Evolutionary conservation across 1,284 basidiomycete species (phyloP).

Genomic region (Microbotryum lychnidis-dioicae): DNA sequence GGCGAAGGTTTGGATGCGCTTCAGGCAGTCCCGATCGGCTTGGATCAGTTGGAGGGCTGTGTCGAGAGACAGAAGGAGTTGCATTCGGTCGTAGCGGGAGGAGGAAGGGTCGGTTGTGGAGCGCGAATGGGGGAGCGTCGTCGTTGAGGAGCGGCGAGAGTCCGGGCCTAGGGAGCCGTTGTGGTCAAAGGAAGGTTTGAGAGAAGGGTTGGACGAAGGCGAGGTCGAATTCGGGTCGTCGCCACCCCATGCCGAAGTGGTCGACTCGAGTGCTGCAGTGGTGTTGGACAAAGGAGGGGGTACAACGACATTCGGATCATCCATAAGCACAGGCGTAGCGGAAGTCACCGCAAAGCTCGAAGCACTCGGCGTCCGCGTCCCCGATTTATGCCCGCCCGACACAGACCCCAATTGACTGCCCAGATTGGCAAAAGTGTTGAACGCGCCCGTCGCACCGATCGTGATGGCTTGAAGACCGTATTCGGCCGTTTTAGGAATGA

Average conservation of each 20-base stretch:
- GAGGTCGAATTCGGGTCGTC: not conserved
- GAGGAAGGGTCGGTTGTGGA: not conserved
- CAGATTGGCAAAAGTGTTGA: conserved; percentile 50
- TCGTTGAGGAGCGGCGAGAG: no score
- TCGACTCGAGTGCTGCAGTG: conserved; percentile 8
- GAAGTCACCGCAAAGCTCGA: not conserved
- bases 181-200: no score
- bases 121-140: not conserved
- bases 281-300: not conserved
- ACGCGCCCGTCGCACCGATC: conserved; percentile 59
- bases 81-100: conserved; percentile 45
- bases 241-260: conserved; percentile 16
- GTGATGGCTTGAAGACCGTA: conserved; percentile 62
- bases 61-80: conserved; percentile 83
- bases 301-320: not conserved
- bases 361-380: conserved; percentile 1
- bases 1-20: conserved; percentile 81
- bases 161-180: no score
- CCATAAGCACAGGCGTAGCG: not conserved
- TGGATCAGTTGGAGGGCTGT: conserved; percentile 87
- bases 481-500: conserved; percentile 78
- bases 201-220: no score
- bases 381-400: not conserved
- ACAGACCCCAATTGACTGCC: not conserved
- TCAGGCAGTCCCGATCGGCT: conserved; percentile 77